Evolutionary conservation across 2,329 filamentous ascomycete genomes (phyloP).

Genomic region (Hortaea sp.): DNA sequence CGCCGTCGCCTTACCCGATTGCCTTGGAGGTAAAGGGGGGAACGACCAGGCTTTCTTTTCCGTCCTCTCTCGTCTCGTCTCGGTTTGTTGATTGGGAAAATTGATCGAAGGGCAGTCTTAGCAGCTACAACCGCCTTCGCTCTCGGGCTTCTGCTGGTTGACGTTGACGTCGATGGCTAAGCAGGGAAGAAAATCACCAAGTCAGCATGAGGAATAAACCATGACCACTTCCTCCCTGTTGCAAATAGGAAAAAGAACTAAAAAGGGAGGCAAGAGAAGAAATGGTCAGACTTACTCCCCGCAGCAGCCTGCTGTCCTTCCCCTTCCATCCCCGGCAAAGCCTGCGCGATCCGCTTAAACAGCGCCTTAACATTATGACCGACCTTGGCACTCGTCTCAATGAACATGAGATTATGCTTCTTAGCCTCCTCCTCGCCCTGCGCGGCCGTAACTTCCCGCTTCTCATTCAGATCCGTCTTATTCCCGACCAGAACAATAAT

Average conservation of each 20-base stretch:
- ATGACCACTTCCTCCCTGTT: background rate
- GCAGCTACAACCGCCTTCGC: constrained; percentile 28
- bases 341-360: constrained; percentile 96
- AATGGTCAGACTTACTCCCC: constrained; percentile 81
- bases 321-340: constrained; percentile 93
- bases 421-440: constrained; percentile 97
- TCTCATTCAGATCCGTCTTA: constrained; percentile 98
- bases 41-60: no score
- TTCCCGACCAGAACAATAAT: constrained; percentile 98
- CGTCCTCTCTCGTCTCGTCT: no score
- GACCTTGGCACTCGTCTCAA: constrained; percentile 95
- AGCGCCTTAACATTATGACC: constrained; percentile 97
- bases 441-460: constrained; percentile 90
- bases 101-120: constrained; percentile 4
- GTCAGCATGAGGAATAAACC: constrained; percentile 9
- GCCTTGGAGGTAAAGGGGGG: no score
- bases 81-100: no score
- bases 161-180: constrained; percentile 29
- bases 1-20: no score
- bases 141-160: constrained; percentile 24
- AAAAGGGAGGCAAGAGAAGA: constrained; percentile 15
- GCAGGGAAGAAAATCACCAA: background rate
- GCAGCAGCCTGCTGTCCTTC: constrained; percentile 66
- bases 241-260: background rate
- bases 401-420: constrained; percentile 97